A percentile compares a stretch with the other conserved stretches of the same genome.
phyloP scores from a whole-genome alignment of 2,329 filamentous ascomycete genomes.

The Monilinia fructicola region DNA sequence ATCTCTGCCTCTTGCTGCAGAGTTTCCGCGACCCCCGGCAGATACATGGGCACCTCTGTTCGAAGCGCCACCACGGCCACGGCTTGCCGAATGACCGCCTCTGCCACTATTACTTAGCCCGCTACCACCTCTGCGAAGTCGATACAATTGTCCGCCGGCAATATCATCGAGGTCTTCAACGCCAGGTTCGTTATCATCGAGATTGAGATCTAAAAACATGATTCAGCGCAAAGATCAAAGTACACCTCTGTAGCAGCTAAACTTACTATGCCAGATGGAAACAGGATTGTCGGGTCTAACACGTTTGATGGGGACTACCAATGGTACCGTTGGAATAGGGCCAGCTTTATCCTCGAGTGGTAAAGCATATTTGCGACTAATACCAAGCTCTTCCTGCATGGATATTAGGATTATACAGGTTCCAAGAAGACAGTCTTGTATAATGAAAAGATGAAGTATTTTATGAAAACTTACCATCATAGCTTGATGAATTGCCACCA shows the following conservation, averaged over 20 bases:
- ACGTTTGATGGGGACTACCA: neutral
- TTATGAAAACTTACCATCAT: slow-evolving; percentile 34
- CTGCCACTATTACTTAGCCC: slow-evolving; percentile 17
- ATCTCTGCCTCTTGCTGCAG: neutral
- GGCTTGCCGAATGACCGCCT: slow-evolving; percentile 17
- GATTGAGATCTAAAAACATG: slow-evolving; percentile 20
- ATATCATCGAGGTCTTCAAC: slow-evolving; percentile 33
- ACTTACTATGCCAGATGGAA: slow-evolving; percentile 34
- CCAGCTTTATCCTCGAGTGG: slow-evolving; percentile 31
- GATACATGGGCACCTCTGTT: slow-evolving; percentile 15
- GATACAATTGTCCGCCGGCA: slow-evolving; percentile 36
- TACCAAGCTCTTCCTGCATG: slow-evolving; percentile 39
- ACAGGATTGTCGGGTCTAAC: slow-evolving; percentile 18
- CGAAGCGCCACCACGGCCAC: slow-evolving; percentile 13
- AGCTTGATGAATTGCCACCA: slow-evolving; percentile 29
- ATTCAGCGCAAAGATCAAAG: slow-evolving; percentile 9
- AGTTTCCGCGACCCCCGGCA: neutral
- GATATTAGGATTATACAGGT: neutral
- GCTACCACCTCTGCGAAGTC: slow-evolving; percentile 29
- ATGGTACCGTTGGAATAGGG: neutral
- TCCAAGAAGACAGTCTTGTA: neutral
- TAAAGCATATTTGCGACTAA: slow-evolving; percentile 34
- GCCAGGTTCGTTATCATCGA: slow-evolving; percentile 33
- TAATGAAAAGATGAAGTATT: neutral
- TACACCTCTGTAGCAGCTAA: neutral